These are phyloP conservation scores for Colletotrichum chrysophilum DNA, from an alignment of 2,329 filamentous ascomycete genomes.

Conservation along the genomic window DNA sequence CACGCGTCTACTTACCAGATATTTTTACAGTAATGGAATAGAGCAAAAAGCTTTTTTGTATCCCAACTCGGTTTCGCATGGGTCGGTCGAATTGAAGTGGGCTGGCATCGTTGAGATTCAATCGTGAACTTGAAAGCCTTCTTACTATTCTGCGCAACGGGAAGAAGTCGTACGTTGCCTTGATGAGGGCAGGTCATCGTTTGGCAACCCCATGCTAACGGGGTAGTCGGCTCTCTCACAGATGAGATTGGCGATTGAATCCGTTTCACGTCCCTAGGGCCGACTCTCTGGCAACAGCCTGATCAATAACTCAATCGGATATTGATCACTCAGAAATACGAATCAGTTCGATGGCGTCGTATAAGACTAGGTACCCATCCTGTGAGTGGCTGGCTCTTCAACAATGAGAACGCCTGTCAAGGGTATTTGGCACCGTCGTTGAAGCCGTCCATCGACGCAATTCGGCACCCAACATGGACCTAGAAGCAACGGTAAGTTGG, in stretches of 20 bases:
- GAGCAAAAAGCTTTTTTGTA: constrained; percentile 13
- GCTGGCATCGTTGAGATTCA: neutral
- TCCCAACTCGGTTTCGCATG: neutral
- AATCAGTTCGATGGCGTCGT: neutral
- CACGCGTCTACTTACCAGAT: neutral
- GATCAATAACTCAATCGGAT: neutral
- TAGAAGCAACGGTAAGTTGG: neutral
- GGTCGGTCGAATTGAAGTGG: neutral
- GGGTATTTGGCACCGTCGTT: neutral
- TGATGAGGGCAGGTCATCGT: neutral
- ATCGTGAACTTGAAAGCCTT: neutral
- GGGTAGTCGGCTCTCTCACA: neutral
- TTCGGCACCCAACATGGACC: neutral
- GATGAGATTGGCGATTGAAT: neutral
- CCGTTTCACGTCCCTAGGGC: neutral
- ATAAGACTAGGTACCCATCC: neutral
- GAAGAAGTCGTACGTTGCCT: neutral
- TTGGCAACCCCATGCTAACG: neutral
- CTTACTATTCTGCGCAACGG: neutral
- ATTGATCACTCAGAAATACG: neutral
- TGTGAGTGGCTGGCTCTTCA: neutral
- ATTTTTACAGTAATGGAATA: constrained; percentile 15
- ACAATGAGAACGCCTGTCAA: neutral
- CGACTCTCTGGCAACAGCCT: neutral
- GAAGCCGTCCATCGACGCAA: neutral